Evolutionary conservation across 331 rosid species (phyloP).

Genomic region (Stylosanthes scabra): DNA sequence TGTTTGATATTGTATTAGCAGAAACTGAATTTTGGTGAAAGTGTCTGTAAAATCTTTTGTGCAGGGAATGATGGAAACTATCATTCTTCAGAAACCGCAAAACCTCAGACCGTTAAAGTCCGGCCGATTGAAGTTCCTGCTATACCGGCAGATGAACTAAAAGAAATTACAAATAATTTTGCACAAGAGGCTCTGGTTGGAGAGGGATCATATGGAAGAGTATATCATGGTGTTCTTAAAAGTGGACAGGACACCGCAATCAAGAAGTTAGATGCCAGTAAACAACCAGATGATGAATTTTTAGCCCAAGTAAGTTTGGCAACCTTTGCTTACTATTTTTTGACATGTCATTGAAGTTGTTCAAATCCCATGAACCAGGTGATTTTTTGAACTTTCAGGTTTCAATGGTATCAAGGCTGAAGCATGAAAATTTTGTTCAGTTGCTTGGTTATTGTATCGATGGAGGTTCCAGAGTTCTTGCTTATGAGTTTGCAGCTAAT

Average conservation of each 20-base stretch:
- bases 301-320: constrained; percentile 69
- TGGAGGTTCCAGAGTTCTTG: constrained; percentile 82
- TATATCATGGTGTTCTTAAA: constrained; percentile 74
- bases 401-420: constrained; percentile 94
- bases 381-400: constrained; percentile 59
- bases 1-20: constrained; percentile 22
- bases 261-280: constrained; percentile 87
- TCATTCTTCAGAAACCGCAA: constrained; percentile 63
- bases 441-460: constrained; percentile 83
- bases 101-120: constrained; percentile 68
- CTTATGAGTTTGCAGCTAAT: constrained; percentile 87
- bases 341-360: neutral
- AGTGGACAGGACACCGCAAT: constrained; percentile 77
- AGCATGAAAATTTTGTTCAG: constrained; percentile 77
- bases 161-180: constrained; percentile 72
- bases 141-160: constrained; percentile 67
- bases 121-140: constrained; percentile 89
- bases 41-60: constrained; percentile 20
- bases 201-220: constrained; percentile 93
- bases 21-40: constrained; percentile 33
- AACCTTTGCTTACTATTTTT: constrained; percentile 11
- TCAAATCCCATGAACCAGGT: constrained; percentile 26
- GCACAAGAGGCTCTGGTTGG: constrained; percentile 78
- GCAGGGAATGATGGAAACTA: constrained; percentile 72
- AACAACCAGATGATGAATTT: constrained; percentile 86